Base-by-base conservation (phyloP, 2,329 filamentous ascomycete species). In the Periconia digitata region DNA sequence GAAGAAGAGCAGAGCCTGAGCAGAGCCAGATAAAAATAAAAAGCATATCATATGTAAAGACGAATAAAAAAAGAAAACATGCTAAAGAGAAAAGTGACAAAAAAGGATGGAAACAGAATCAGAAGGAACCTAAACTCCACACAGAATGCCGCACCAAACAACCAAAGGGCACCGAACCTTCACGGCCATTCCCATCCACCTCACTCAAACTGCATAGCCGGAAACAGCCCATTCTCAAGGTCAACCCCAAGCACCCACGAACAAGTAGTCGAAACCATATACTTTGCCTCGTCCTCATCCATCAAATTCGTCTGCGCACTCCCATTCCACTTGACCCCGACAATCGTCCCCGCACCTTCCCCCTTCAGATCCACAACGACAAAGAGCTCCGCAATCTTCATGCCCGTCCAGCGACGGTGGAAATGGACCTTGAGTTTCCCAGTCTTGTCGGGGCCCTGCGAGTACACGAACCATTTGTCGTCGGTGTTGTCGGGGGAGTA, bases 211-310 rank as follows among this genome's bases (percentile, higher is more conserved):
- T 43, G 21, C 40, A 41, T 51, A 21, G 46, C 38, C 37, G 17
- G 12, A 35, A 40, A 17, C 23, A 17, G 6, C 6, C 45, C 46
- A 2, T 85, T 64, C 67, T 87, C 55, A 12, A 70, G 45, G 10
- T 59, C 42, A 3, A 69, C 55, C 4, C 54, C 59, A 44, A 70
- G 44, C 22, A 57, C 58, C 48, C 54, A 59, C n/a, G 43, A 42
- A 40, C 63, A 67, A 7, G 48, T 51, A 35, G 53, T 60, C 17
- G 57, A 46, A 2, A 70, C 52, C 49, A 60, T 60, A 29, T 61
- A 58, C 53, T 66, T 69, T 1, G 59, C 66, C 45, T 66, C 62
- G 6, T 60, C 60, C 10, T 60, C 60, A 6, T 54, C 53, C 62
- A 67, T 55, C 18, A 58, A 50, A 40, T 62, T 58, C 24, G 57